phyloP scores from a whole-genome alignment of 345 rosid species.

The Eucalyptus polybractea region DNA sequence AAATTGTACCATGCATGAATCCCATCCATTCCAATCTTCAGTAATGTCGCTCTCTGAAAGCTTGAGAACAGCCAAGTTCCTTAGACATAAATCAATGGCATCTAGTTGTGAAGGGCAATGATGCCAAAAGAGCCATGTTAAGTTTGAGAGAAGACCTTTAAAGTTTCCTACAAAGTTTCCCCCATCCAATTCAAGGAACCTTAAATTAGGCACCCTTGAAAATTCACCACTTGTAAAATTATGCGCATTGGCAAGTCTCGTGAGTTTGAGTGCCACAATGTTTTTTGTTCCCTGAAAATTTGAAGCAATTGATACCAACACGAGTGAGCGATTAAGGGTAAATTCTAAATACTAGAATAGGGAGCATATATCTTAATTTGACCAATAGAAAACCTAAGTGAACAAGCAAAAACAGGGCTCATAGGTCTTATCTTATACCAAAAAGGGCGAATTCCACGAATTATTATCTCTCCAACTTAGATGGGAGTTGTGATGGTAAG shows the following conservation, averaged over 20 bases:
- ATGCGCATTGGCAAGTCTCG: background rate
- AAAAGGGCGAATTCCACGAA: background rate
- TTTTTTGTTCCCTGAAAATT: background rate
- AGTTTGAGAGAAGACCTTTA: background rate
- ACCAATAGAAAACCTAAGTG: background rate
- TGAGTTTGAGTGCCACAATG: background rate
- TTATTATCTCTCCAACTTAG: background rate
- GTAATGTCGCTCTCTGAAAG: background rate
- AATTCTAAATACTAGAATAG: too few species aligned
- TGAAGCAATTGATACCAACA: too few species aligned
- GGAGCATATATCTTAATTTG: too few species aligned
- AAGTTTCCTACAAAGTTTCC: background rate
- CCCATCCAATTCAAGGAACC: background rate
- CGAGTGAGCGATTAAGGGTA: accelerated
- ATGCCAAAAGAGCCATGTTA: background rate
- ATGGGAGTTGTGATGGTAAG: background rate
- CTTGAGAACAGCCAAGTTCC: background rate
- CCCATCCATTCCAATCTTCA: background rate
- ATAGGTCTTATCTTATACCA: background rate
- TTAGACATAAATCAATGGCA: background rate
- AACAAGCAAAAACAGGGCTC: background rate
- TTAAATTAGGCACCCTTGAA: background rate
- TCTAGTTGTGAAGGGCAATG: background rate
- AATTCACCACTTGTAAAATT: background rate
- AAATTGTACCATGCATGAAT: background rate